Conservation (phyloP, 2,329 filamentous ascomycete genomes). For the Fusarium sulawesiense region DNA sequence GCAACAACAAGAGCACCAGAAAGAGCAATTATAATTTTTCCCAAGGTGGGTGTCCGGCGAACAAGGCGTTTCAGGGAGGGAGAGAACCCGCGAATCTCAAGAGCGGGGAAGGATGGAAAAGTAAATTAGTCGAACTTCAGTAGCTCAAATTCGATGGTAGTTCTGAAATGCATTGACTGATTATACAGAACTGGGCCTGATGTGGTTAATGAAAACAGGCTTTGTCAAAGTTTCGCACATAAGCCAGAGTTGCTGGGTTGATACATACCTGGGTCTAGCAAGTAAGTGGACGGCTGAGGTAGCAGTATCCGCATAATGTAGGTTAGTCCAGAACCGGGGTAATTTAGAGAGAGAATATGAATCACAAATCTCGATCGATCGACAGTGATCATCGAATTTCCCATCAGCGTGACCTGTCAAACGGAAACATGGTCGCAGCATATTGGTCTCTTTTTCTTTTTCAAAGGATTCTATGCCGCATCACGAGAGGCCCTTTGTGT, state of each 20-base stretch:
- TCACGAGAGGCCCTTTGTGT: constrained; percentile 31
- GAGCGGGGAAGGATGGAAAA: constrained; percentile 15
- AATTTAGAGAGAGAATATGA: not conserved
- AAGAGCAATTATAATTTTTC: not conserved
- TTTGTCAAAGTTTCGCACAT: constrained; percentile 3
- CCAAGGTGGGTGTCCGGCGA: constrained; percentile 30
- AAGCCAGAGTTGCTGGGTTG: not conserved
- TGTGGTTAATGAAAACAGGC: constrained; percentile 27
- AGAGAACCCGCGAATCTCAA: constrained; percentile 11
- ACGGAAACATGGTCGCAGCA: constrained; percentile 15
- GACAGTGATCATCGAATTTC: constrained; percentile 31
- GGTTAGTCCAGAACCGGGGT: constrained; percentile 9
- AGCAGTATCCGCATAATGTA: not conserved
- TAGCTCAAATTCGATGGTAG: constrained; percentile 14
- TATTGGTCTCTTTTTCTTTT: constrained; percentile 23
- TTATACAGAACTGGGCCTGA: constrained; percentile 3
- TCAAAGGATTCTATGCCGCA: constrained; percentile 8
- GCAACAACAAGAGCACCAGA: not conserved
- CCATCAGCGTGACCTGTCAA: constrained; percentile 35
- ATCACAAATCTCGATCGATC: constrained; percentile 43
- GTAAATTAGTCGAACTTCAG: constrained; percentile 1
- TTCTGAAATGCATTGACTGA: constrained; percentile 7
- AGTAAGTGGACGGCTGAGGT: not conserved
- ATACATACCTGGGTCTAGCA: not conserved
- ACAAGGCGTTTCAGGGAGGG: constrained; percentile 39